These are phyloP conservation scores for Candida jianshihensis DNA, from an alignment of 805 yeast species.

Conservation along the genomic window DNA sequence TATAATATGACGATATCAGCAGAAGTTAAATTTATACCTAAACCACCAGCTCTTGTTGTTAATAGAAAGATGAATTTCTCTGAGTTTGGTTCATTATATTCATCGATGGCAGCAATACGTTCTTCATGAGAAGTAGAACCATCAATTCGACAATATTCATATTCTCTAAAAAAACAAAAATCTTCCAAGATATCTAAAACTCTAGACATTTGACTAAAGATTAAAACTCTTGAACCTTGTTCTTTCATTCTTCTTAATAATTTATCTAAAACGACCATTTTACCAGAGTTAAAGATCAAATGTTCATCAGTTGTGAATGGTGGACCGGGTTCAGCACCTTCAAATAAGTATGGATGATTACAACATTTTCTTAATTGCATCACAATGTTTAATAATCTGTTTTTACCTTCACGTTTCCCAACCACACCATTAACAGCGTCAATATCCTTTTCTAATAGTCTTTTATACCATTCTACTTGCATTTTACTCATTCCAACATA, in stretches of 20 bases:
- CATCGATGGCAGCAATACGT: slow-evolving; percentile 87
- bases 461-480: slow-evolving; percentile 91
- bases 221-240: slow-evolving; percentile 83
- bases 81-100: slow-evolving; percentile 75
- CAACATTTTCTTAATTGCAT: slow-evolving; percentile 97
- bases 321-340: slow-evolving; percentile 99
- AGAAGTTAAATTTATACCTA: slow-evolving; percentile 86
- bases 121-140: slow-evolving; percentile 93
- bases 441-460: slow-evolving; percentile 82
- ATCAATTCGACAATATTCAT: slow-evolving; percentile 85
- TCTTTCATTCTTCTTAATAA: slow-evolving; percentile 61
- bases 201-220: slow-evolving; percentile 92
- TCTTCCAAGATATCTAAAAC: slow-evolving; percentile 86
- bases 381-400: slow-evolving; percentile 84
- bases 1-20: slow-evolving; percentile 86
- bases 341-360: slow-evolving; percentile 93
- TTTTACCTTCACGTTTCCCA: slow-evolving; percentile 91
- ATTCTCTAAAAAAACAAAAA: slow-evolving; percentile 79
- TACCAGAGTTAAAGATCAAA: slow-evolving; percentile 81
- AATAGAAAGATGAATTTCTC: slow-evolving; percentile 77
- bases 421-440: slow-evolving; percentile 95
- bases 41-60: slow-evolving; percentile 95
- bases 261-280: slow-evolving; percentile 84
- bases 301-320: slow-evolving; percentile 96
- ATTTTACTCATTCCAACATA: slow-evolving; percentile 93